Percentiles rank a stretch among this genome's conserved stretches.
These are phyloP conservation scores for Lactarius deliciosus DNA, from an alignment of 768 basidiomycete genomes.

Conservation along the genomic window DNA sequence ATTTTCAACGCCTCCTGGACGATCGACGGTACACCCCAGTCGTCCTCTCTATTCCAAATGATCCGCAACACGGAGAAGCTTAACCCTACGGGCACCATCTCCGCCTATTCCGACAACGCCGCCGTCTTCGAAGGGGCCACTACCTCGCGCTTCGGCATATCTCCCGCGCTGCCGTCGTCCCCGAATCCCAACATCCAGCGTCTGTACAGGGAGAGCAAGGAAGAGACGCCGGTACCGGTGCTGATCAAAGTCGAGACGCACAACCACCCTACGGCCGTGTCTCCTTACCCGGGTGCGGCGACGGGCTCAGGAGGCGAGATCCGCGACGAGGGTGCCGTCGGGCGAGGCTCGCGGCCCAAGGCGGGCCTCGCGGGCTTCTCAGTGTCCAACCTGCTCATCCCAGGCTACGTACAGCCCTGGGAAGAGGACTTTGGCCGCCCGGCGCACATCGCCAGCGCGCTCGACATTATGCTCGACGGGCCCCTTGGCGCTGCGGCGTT, in stretches of 20 bases:
- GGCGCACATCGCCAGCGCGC: constrained; percentile 83
- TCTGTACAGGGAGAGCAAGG: constrained; percentile 56
- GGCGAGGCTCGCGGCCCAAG: constrained; percentile 93
- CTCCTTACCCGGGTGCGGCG: constrained; percentile 97
- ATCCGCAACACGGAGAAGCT: constrained; percentile 92
- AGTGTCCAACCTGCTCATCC: constrained; percentile 90
- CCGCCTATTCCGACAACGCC: constrained; percentile 97
- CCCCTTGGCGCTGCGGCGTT: constrained; percentile 94
- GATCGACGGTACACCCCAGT: constrained; percentile 65
- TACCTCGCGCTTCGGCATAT: constrained; percentile 72
- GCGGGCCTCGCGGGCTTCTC: constrained; percentile 93
- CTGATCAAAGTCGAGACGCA: constrained; percentile 99
- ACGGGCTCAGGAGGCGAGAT: constrained; percentile 99
- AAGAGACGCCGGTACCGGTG: constrained; percentile 86
- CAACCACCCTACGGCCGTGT: constrained; percentile 98
- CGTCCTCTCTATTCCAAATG: constrained; percentile 90
- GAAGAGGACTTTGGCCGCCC: constrained; percentile 93
- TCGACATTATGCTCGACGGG: constrained; percentile 97
- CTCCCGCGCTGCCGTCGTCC: constrained; percentile 31
- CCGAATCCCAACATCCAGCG: constrained; percentile 30
- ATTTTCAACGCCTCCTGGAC: constrained; percentile 99
- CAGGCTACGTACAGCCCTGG: constrained; percentile 91
- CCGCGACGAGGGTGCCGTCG: constrained; percentile 95
- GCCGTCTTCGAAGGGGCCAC: constrained; percentile 83
- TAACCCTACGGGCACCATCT: constrained; percentile 76